Evolutionary conservation across 495 filamentous ascomycete genomes (phyloP).

Genomic region (Glonium stellatum): DNA sequence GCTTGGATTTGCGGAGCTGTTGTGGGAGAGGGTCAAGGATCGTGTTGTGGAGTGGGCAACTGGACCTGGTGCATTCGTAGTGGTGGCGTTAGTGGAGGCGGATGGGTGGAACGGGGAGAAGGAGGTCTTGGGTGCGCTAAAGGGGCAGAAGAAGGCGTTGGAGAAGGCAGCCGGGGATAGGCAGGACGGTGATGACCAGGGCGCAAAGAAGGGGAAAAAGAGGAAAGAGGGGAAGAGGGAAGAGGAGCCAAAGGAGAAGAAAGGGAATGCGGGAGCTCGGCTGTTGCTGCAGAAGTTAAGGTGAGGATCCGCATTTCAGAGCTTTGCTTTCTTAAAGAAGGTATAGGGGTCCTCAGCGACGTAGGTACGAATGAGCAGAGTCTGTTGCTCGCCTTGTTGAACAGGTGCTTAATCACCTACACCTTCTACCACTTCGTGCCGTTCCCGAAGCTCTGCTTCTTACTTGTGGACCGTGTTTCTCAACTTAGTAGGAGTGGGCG

Average conservation of each 20-base stretch:
- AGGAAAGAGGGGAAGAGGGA: conserved; percentile 41
- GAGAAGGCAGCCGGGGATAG: conserved; percentile 43
- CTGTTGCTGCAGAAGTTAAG: conserved; percentile 42
- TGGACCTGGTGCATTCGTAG: conserved; percentile 71
- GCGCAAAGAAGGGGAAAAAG: conserved; percentile 28
- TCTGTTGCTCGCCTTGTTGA: too few species aligned
- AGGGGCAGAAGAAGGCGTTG: conserved; percentile 49
- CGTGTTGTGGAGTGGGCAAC: conserved; percentile 80
- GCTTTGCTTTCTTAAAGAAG: too few species aligned
- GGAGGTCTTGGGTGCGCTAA: conserved; percentile 58
- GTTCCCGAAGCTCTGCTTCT: too few species aligned
- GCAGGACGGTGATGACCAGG: conserved; percentile 21
- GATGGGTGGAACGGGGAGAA: conserved; percentile 62
- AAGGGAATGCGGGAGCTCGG: conserved; percentile 51
- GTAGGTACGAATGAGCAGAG: too few species aligned
- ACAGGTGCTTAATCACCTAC: too few species aligned
- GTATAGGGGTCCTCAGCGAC: too few species aligned
- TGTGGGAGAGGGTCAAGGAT: conserved; percentile 70
- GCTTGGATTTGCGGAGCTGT: conserved; percentile 68
- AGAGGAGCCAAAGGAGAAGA: conserved; percentile 22
- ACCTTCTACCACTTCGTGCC: too few species aligned
- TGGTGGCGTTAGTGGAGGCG: conserved; percentile 72
- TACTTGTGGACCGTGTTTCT: too few species aligned
- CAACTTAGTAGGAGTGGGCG: too few species aligned
- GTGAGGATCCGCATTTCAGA: neutral